Conservation (phyloP, 306 rosid species). For the Glycine tomentella region DNA sequence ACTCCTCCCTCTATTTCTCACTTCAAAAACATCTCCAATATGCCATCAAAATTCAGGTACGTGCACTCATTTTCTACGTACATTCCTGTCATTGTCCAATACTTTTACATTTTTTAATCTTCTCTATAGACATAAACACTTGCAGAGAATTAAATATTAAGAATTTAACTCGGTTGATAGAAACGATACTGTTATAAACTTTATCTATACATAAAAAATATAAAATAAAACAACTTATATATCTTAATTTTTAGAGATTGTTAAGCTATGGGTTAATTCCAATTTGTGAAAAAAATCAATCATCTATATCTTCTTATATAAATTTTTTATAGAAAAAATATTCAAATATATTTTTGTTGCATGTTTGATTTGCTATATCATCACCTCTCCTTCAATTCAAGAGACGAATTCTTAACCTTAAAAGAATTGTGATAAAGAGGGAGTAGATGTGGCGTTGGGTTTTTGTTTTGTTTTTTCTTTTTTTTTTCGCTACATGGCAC, state of each 20-base stretch:
- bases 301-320: too few species aligned
- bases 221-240: too few species aligned
- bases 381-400: not conserved
- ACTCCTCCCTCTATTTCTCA: slow-evolving; percentile 55
- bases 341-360: not conserved
- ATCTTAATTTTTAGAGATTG: too few species aligned
- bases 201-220: too few species aligned
- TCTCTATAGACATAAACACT: too few species aligned
- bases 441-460: not conserved
- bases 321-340: too few species aligned
- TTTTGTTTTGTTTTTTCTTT: not conserved
- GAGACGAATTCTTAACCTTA: not conserved
- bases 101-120: not conserved
- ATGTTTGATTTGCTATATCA: not conserved
- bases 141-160: too few species aligned
- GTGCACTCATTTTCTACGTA: slow-evolving; percentile 8
- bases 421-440: not conserved
- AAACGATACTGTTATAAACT: too few species aligned
- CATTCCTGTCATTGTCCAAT: slow-evolving; percentile 31
- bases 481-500: not conserved
- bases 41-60: slow-evolving; percentile 68
- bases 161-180: too few species aligned
- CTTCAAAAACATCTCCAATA: slow-evolving; percentile 50
- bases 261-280: too few species aligned
- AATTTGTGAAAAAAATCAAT: too few species aligned